Evolutionary conservation across 2,329 filamentous ascomycete genomes (phyloP).

Genomic region (Aspergillus bombycis): DNA sequence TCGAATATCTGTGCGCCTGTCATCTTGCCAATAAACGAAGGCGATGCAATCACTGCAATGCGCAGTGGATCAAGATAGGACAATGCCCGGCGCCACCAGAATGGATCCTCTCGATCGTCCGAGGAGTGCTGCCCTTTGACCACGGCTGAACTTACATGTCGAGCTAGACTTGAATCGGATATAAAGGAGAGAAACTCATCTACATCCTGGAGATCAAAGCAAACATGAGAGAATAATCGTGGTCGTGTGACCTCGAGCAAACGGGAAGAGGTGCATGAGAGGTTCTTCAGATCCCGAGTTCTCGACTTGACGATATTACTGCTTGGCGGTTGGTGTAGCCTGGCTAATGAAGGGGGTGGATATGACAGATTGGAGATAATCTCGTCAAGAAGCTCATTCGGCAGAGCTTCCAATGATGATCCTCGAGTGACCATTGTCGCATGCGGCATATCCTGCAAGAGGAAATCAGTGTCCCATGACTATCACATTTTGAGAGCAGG

Average conservation of each 20-base stretch:
- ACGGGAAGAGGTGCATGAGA: constrained; percentile 57
- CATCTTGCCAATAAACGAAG: constrained; percentile 64
- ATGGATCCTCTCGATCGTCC: constrained; percentile 40
- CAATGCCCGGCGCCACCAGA: constrained; percentile 62
- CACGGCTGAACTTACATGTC: constrained; percentile 53
- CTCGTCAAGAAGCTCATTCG: constrained; percentile 63
- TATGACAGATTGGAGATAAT: constrained; percentile 60
- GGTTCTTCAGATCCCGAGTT: constrained; percentile 55
- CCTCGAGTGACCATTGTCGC: constrained; percentile 19
- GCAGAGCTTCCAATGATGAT: constrained; percentile 49
- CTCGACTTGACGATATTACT: constrained; percentile 45
- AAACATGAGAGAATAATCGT: constrained; percentile 60
- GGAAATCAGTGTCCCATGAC: constrained; percentile 2
- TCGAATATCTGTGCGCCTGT: constrained; percentile 61
- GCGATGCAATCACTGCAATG: constrained; percentile 64
- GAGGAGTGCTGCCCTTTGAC: constrained; percentile 47
- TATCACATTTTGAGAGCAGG: constrained; percentile 18
- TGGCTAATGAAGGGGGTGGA: constrained; percentile 52
- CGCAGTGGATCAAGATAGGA: constrained; percentile 55
- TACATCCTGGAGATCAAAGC: constrained; percentile 42
- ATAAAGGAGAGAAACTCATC: constrained; percentile 45
- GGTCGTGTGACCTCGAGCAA: constrained; percentile 59
- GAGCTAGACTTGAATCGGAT: constrained; percentile 31
- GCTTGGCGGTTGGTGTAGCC: constrained; percentile 56
- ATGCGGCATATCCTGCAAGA: constrained; percentile 9